Evolutionary conservation across 805 yeast genomes (phyloP).

Genomic region (Candida anglica): DNA sequence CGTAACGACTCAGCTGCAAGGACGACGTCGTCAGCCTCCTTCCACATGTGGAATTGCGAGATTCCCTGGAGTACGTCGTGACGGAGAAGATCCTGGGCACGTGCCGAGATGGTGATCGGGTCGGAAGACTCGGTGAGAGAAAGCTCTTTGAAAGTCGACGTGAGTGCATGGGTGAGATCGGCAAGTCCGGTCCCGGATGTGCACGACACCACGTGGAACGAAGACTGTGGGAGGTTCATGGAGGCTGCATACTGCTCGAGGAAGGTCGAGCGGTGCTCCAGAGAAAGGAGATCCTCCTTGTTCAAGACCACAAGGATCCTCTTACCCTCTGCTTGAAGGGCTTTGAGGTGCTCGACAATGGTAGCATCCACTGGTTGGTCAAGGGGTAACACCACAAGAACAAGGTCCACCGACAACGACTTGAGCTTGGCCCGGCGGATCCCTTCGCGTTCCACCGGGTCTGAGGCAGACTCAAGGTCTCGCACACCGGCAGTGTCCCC

Average conservation of each 20-base stretch:
- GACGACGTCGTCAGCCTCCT: conserved; percentile 63
- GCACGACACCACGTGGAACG: conserved; percentile 54
- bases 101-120: conserved; percentile 68
- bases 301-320: conserved; percentile 49
- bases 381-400: conserved; percentile 61
- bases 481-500: conserved; percentile 96
- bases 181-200: conserved; percentile 51
- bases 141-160: conserved; percentile 42
- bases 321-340: conserved; percentile 22
- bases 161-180: conserved; percentile 39
- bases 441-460: conserved; percentile 73
- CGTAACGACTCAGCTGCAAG: conserved; percentile 74
- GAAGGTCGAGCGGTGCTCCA: too few relatives aligned
- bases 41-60: conserved; percentile 52
- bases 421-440: conserved; percentile 68
- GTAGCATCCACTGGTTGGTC: conserved; percentile 27
- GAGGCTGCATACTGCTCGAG: conserved; percentile 6
- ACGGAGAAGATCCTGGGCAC: conserved; percentile 71
- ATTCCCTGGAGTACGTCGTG: conserved; percentile 77
- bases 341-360: conserved; percentile 33
- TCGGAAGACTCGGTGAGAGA: conserved; percentile 50
- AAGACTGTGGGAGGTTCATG: conserved; percentile 10
- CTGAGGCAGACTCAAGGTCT: conserved; percentile 36
- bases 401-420: conserved; percentile 60
- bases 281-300: conserved; percentile 51